Evolutionary conservation across 169 alveolate species (phyloP).

Genomic region (Plasmodium ovale): DNA sequence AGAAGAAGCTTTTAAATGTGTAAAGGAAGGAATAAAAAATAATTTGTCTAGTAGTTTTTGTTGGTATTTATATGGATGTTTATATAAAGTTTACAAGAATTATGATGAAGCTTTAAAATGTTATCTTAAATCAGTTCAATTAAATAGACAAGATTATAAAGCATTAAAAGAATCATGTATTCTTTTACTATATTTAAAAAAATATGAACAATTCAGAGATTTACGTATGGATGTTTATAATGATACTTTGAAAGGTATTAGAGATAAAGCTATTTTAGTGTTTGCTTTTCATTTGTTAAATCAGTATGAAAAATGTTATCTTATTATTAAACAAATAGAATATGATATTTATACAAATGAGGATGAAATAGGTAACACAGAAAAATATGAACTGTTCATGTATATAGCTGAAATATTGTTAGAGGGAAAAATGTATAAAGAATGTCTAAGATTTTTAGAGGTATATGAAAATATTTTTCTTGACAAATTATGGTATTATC

Average conservation of each 20-base stretch:
- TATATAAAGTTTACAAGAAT: constrained; percentile 61
- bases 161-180: constrained; percentile 62
- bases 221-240: constrained; percentile 49
- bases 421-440: constrained; percentile 65
- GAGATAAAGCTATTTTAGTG: constrained; percentile 63
- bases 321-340: constrained; percentile 53
- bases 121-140: constrained; percentile 38
- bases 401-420: constrained; percentile 52
- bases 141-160: constrained; percentile 51
- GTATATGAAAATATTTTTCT: not conserved
- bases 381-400: constrained; percentile 37
- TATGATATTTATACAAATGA: constrained; percentile 26
- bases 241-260: constrained; percentile 22
- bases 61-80: constrained; percentile 75
- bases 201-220: constrained; percentile 64
- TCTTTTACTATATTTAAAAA: constrained; percentile 39
- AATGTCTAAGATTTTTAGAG: constrained; percentile 23
- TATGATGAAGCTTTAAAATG: constrained; percentile 72
- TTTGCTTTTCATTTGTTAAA: constrained; percentile 42
- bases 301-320: constrained; percentile 41
- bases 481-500: constrained; percentile 57
- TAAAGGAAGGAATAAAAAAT: constrained; percentile 67
- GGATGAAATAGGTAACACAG: constrained; percentile 7
- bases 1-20: constrained; percentile 66
- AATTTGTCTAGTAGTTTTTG: constrained; percentile 73